A percentile compares a stretch with the other conserved stretches of the same genome.
Evolutionary conservation across 805 yeast genomes (phyloP).

Genomic region (Metschnikowia lochheadii): DNA sequence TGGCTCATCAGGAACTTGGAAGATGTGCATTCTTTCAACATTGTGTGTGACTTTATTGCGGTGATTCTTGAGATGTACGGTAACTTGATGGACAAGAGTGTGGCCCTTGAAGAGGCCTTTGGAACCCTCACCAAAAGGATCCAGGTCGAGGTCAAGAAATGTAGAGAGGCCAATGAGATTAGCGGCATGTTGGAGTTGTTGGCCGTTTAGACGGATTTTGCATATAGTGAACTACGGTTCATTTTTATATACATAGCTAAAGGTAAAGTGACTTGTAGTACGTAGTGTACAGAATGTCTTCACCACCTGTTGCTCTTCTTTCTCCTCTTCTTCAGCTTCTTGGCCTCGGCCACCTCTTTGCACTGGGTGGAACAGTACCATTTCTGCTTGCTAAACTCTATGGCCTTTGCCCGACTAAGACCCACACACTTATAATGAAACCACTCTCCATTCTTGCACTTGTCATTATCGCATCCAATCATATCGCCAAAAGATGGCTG

Average conservation of each 20-base stretch:
- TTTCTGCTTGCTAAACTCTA: slow-evolving; percentile 28
- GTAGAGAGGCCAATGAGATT: slow-evolving; percentile 82
- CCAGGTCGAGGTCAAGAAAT: slow-evolving; percentile 65
- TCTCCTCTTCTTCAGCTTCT: slow-evolving; percentile 4
- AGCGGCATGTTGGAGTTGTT: slow-evolving; percentile 92
- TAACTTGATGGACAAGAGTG: slow-evolving; percentile 64
- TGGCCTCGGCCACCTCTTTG: slow-evolving; percentile 13
- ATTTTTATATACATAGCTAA: slow-evolving; percentile 2
- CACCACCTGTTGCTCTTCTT: slow-evolving; percentile 3
- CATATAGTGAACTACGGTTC: slow-evolving; percentile 2
- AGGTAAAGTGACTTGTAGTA: background rate
- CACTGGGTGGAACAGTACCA: slow-evolving; percentile 41
- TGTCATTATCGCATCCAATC: slow-evolving; percentile 29
- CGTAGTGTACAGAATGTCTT: background rate
- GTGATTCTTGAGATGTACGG: slow-evolving; percentile 74
- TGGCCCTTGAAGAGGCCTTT: slow-evolving; percentile 72
- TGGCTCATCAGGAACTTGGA: slow-evolving; percentile 79
- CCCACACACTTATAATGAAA: slow-evolving; percentile 46
- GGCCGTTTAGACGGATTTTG: slow-evolving; percentile 38
- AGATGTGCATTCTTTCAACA: slow-evolving; percentile 66
- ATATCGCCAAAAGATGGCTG: slow-evolving; percentile 29
- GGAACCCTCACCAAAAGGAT: slow-evolving; percentile 58
- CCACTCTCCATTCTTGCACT: slow-evolving; percentile 44
- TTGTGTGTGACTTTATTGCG: slow-evolving; percentile 65
- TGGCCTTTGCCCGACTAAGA: slow-evolving; percentile 34